phyloP scores from a whole-genome alignment of 208 protist species.

The Wallacemonas sp. region DNA sequence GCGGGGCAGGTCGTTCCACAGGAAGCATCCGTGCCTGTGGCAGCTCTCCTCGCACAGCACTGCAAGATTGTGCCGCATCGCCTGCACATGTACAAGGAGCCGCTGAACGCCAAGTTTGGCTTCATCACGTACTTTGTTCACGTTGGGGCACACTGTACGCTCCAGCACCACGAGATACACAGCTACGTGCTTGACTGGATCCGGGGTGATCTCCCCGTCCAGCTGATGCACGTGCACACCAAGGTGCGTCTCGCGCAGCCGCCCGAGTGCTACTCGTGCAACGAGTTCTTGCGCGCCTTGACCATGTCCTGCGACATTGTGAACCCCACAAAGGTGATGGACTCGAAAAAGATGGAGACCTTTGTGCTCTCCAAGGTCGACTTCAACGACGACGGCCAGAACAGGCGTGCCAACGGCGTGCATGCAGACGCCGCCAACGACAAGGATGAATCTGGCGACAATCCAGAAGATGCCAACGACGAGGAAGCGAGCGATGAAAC shows the following conservation, averaged over 20 bases:
- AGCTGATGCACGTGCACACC: slow-evolving; percentile 30
- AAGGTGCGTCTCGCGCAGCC: slow-evolving; percentile 55
- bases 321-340: slow-evolving; percentile 23
- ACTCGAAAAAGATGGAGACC: slow-evolving; percentile 60
- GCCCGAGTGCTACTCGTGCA: slow-evolving; percentile 50
- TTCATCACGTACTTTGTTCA: slow-evolving; percentile 70
- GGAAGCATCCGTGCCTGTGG: slow-evolving; percentile 32
- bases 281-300: slow-evolving; percentile 51
- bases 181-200: slow-evolving; percentile 52
- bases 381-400: slow-evolving; percentile 34
- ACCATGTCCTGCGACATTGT: slow-evolving; percentile 49
- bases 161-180: slow-evolving; percentile 32
- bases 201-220: slow-evolving; percentile 45
- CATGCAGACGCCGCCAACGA: slow-evolving; percentile 5
- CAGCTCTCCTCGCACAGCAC: slow-evolving; percentile 26
- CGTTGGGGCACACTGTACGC: slow-evolving; percentile 17
- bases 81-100: slow-evolving; percentile 83
- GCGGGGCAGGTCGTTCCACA: slow-evolving; percentile 46
- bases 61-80: slow-evolving; percentile 66
- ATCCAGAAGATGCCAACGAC: not conserved
- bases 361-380: slow-evolving; percentile 63
- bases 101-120: slow-evolving; percentile 72
- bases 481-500: no score
- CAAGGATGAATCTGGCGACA: no score
- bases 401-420: slow-evolving; percentile 28